Percentiles rank a stretch among this genome's conserved stretches.
These are phyloP conservation scores for Picea sitchensis DNA, from an alignment of 75 land plant species.

Conservation along the genomic window DNA sequence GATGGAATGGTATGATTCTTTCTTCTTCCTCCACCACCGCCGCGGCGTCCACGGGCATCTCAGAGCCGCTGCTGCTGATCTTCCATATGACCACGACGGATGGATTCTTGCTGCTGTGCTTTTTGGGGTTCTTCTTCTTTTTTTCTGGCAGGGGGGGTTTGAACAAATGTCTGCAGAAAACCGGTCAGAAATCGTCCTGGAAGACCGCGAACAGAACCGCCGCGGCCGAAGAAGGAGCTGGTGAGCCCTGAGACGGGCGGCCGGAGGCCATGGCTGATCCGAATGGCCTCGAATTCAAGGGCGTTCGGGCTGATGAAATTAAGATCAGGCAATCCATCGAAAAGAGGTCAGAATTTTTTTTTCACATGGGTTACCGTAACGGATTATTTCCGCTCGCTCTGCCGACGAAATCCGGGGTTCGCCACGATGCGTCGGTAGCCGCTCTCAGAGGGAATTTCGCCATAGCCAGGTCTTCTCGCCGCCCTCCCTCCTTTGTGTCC, in stretches of 20 bases:
- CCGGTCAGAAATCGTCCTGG: conserved; percentile 9
- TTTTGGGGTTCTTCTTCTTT: background rate
- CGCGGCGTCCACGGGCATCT: background rate
- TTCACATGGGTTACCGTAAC: background rate
- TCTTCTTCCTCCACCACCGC: background rate
- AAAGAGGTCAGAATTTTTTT: background rate
- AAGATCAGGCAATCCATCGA: background rate
- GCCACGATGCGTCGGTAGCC: background rate
- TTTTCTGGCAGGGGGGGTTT: background rate
- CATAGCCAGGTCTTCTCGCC: too few species aligned
- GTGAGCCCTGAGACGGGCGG: background rate
- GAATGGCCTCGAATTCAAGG: conserved; percentile 5
- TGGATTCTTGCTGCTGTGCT: too few species aligned
- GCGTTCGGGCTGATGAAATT: background rate
- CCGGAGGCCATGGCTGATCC: conserved; percentile 10
- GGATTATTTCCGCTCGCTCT: background rate
- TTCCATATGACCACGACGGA: background rate
- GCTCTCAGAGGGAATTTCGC: background rate
- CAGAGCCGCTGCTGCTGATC: background rate
- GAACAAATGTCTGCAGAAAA: background rate
- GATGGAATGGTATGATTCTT: background rate
- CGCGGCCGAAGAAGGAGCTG: background rate
- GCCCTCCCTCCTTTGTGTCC: background rate
- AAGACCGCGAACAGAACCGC: background rate
- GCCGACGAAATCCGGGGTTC: background rate